Evolutionary conservation across 2,329 filamentous ascomycete genomes (phyloP), one percentile per base, ranked within the genome.

Genomic region (Verticillium dahliae): DNA sequence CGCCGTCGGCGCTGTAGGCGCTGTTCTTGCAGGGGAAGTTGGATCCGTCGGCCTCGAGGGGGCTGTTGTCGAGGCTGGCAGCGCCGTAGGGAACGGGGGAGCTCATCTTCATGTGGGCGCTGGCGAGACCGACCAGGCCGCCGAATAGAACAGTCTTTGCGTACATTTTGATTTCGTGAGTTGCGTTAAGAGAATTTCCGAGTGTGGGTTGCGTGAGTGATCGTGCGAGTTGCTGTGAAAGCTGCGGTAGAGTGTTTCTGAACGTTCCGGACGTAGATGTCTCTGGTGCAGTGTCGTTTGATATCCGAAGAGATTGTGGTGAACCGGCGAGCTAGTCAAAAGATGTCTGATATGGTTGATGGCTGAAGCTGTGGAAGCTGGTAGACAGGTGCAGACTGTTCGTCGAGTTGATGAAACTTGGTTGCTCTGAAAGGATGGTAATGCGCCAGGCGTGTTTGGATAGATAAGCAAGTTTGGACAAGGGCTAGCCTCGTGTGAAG

Each of bases 21-120:
- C 76, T 78, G 59, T 81, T 74, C 73, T 97, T 93, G 85, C 95
- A 98, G 0, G 95, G 95, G 71, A 90, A 99, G 72, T 97, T 78
- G 41, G 75, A 77, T 0, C 90, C 90, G 41, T 72, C 71, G 0
- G 75, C 74, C 0, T 71, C 68, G 0, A 97, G 80, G 0, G 95
- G 94, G 3, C 77, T 76, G 75, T 90, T 94, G 75, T 80, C 61
- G 2, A 78, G 68, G 0, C 7, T 62, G 0, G 71, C 67, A 1
- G 66, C 66, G 15, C 74, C 69, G 63, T 85, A 93, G 0, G 92
- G 92, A 3, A 78, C 72, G 0, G 95, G 94, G 9, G 77, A 80
- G 59, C 70, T 76, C 81, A 98, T 88, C 50, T 83, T 77, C 81
- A 97, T 89, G 75, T 98, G 95, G 54, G 90, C 91, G 58, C 85